Evolutionary conservation across 208 protist species (phyloP).

Genomic region (Strigomonas culicis): DNA sequence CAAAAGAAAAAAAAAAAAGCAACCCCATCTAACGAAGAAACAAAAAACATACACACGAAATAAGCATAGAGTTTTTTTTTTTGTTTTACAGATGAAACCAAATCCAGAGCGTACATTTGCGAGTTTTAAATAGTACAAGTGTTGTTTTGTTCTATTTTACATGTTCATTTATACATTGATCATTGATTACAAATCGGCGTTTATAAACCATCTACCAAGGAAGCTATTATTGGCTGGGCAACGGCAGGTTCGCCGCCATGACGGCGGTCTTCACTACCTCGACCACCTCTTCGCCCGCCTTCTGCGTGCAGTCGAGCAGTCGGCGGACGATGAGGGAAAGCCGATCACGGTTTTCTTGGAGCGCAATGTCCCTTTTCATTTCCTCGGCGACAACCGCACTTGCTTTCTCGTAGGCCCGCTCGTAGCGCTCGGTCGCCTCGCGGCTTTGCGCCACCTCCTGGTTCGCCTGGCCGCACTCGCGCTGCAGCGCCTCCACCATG

Average conservation of each 20-base stretch:
- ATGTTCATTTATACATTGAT: too few relatives aligned
- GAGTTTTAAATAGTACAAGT: not conserved
- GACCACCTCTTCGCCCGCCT: constrained; percentile 39
- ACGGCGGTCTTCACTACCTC: constrained; percentile 30
- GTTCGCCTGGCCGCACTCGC: constrained; percentile 32
- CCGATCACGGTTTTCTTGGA: constrained; percentile 44
- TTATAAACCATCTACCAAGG: too few relatives aligned
- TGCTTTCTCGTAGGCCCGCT: constrained; percentile 58
- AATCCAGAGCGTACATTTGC: not conserved
- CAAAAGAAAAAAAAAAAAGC: too few relatives aligned
- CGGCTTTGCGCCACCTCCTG: constrained; percentile 34
- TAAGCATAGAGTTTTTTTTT: constrained; percentile 9
- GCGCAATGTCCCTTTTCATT: constrained; percentile 41
- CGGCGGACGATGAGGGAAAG: constrained; percentile 26
- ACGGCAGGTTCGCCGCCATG: constrained; percentile 23
- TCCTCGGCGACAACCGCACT: constrained; percentile 23
- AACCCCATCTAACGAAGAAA: too few relatives aligned
- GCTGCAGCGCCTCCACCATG: constrained; percentile 34
- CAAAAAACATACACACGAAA: constrained; percentile 1
- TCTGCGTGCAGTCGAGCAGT: constrained; percentile 39
- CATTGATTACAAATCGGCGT: too few relatives aligned
- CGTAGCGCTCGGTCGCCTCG: constrained; percentile 60
- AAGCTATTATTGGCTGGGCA: constrained; percentile 4
- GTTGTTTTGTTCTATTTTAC: constrained; percentile 1
- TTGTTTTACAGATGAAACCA: constrained; percentile 4